Evolutionary conservation across 2,329 filamentous ascomycete genomes (phyloP).

Genomic region (Monosporascus sp.): DNA sequence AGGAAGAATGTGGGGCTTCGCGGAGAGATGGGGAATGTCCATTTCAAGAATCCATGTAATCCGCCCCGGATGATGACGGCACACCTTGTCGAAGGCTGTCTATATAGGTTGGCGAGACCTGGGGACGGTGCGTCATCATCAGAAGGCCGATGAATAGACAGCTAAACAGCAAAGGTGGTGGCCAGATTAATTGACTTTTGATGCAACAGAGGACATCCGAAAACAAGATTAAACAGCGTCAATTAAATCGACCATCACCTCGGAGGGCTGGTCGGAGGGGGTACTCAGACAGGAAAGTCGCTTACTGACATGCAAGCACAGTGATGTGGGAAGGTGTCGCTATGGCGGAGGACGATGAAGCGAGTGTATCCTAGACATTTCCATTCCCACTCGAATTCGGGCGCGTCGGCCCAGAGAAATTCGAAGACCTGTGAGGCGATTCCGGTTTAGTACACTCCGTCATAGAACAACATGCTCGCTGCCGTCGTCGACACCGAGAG

Average conservation of each 20-base stretch:
- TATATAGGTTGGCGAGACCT: too few relatives aligned
- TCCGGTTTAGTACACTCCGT: conserved; percentile 3
- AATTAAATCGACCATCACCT: too few relatives aligned
- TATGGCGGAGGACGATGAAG: conserved; percentile 32
- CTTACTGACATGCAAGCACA: conserved; percentile 32
- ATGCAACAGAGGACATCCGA: too few relatives aligned
- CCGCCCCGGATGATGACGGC: too few relatives aligned
- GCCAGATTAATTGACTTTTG: too few relatives aligned
- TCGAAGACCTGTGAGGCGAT: conserved; percentile 27
- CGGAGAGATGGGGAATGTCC: not conserved
- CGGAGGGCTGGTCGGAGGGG: too few relatives aligned
- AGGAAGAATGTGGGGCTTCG: not conserved
- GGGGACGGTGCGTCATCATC: not conserved
- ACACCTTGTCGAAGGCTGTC: too few relatives aligned
- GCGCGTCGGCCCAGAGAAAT: conserved; percentile 32
- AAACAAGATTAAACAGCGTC: too few relatives aligned
- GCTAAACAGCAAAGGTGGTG: not conserved
- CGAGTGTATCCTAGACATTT: conserved; percentile 32
- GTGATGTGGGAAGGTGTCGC: conserved; percentile 29
- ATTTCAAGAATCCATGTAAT: not conserved
- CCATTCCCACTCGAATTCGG: conserved; percentile 33
- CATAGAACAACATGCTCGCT: not conserved
- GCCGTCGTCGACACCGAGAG: not conserved
- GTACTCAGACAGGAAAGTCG: not conserved
- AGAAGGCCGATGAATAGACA: not conserved